Conservation (phyloP, 257 asterid genomes). For the Mitragyna speciosa region DNA sequence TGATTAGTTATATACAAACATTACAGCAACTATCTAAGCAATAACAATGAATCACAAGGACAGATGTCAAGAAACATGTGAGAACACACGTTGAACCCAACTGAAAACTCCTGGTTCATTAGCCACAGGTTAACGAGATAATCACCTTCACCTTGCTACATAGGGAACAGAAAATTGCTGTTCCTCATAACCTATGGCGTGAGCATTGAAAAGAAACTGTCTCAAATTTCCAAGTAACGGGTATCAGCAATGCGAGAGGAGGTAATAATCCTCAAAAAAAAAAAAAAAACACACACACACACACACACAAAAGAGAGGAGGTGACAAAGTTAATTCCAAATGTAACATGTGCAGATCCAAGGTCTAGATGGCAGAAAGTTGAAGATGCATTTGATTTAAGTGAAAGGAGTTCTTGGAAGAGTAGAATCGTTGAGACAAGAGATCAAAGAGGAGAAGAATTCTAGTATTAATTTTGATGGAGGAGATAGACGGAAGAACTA, state of each 20-base stretch:
- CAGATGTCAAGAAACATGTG: too few relatives aligned
- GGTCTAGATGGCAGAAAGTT: constrained; percentile 37
- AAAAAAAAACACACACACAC: too few relatives aligned
- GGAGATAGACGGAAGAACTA: constrained; percentile 84
- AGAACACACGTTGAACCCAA: too few relatives aligned
- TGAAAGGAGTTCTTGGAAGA: constrained; percentile 52
- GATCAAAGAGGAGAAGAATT: constrained; percentile 38
- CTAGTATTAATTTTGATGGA: constrained; percentile 47
- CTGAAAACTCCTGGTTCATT: too few relatives aligned
- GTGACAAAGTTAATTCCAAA: constrained; percentile 74
- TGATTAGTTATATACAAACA: too few relatives aligned
- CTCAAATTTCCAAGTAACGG: constrained; percentile 39
- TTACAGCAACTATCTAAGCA: too few relatives aligned
- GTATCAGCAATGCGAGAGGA: constrained; percentile 67
- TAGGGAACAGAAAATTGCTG: too few relatives aligned
- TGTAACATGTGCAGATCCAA: constrained; percentile 66
- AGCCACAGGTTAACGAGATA: too few relatives aligned
- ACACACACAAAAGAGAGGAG: too few relatives aligned
- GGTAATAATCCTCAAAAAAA: too few relatives aligned
- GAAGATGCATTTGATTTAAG: constrained; percentile 78
- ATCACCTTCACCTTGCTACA: too few relatives aligned
- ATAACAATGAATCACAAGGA: too few relatives aligned
- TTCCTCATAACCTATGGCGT: constrained; percentile 1
- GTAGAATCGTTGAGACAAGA: constrained; percentile 48
- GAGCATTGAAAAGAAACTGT: constrained; percentile 50